These are phyloP conservation scores for rapeseed (Brassica napus) DNA, from an alignment of 345 rosid genomes.

Conservation along the genomic window Da-Ae NC_063450.1:40677501-40678000, in stretches of 20 bases:
- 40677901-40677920: neutral
- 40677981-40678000: too few species aligned
- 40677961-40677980: too few species aligned
- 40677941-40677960: too few species aligned
- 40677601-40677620: neutral
- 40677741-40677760: neutral
- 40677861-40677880: neutral
- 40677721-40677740: neutral
- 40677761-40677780: neutral
- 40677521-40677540: neutral
- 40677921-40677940: too few species aligned
- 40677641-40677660: neutral
- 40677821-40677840: too few species aligned
- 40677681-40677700: neutral
- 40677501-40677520: neutral
- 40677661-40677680: neutral
- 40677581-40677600: neutral
- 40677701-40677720: neutral
- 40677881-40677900: neutral
- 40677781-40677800: neutral
- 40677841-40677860: too few species aligned
- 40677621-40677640: neutral
- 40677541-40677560: neutral
- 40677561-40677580: neutral
- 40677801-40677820: neutral